Percentiles rank a stretch among this genome's conserved stretches.
These are phyloP conservation scores for Fusarium longipes DNA, from an alignment of 2,329 filamentous ascomycete species.

Conservation along the genomic window DNA sequence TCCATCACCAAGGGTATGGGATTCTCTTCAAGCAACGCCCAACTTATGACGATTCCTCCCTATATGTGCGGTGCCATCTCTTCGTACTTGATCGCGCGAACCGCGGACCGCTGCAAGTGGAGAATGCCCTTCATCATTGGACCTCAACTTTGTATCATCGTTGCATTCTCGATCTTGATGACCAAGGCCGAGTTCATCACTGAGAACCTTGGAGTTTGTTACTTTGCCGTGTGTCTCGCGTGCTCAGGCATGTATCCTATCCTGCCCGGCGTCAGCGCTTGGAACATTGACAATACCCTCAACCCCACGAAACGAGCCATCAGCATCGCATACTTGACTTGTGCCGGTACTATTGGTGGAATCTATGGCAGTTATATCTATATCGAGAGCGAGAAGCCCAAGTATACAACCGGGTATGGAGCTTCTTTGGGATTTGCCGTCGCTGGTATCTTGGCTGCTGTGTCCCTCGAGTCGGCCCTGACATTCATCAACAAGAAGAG, in stretches of 20 bases:
- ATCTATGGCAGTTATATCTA: constrained; percentile 45
- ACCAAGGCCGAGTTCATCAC: constrained; percentile 34
- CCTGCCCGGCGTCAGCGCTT: constrained; percentile 50
- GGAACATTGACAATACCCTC: constrained; percentile 52
- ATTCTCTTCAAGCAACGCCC: constrained; percentile 48
- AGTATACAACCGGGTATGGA: constrained; percentile 45
- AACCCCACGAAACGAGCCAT: constrained; percentile 51
- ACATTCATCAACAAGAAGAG: constrained; percentile 43
- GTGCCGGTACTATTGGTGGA: constrained; percentile 38
- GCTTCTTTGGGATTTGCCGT: constrained; percentile 39
- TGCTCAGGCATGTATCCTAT: constrained; percentile 53
- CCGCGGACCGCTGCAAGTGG: constrained; percentile 49
- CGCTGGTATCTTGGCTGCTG: constrained; percentile 25
- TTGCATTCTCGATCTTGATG: constrained; percentile 45
- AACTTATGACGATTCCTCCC: constrained; percentile 51
- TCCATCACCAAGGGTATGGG: constrained; percentile 56
- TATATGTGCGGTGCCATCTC: constrained; percentile 45
- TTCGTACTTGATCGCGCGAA: constrained; percentile 42
- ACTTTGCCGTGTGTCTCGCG: constrained; percentile 38
- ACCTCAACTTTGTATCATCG: constrained; percentile 46
- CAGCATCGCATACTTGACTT: constrained; percentile 51
- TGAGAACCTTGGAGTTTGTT: constrained; percentile 33
- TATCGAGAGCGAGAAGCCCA: constrained; percentile 38
- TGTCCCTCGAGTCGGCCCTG: constrained; percentile 38
- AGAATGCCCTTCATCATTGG: constrained; percentile 51